A percentile compares a stretch with the other conserved stretches of the same genome.
Conservation (phyloP, 768 basidiomycete species). For the Naganishia vaughanmartiniae region DNA sequence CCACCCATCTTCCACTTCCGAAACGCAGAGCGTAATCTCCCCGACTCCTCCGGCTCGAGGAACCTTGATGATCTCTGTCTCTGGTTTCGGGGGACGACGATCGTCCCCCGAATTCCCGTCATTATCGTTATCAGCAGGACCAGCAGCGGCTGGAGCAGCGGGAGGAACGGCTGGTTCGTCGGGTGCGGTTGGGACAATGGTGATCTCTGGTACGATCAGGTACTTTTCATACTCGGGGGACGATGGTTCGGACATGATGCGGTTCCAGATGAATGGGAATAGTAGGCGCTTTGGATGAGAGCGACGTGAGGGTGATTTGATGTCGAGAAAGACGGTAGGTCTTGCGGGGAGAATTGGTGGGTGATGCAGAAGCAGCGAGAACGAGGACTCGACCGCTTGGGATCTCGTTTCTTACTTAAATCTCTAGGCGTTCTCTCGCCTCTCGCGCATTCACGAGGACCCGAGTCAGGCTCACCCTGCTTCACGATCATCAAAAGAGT, state of each 20-base stretch:
- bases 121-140: neutral
- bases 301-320: neutral
- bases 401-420: too few species aligned
- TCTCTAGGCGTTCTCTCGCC: too few species aligned
- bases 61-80: neutral
- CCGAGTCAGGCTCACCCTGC: too few species aligned
- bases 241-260: neutral
- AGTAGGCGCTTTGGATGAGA: neutral
- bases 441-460: too few species aligned
- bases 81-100: neutral
- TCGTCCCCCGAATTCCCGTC: neutral
- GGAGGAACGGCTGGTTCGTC: neutral
- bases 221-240: constrained; percentile 1
- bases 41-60: neutral
- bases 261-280: neutral
- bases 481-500: too few species aligned
- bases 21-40: neutral
- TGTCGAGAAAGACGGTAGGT: too few species aligned
- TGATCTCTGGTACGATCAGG: neutral
- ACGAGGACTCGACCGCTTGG: too few species aligned
- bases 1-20: constrained; percentile 1
- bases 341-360: too few species aligned
- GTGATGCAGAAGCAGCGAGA: too few species aligned
- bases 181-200: neutral
- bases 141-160: too few species aligned